Conservation (phyloP, 1,284 basidiomycete genomes). For the Pascua guehoae region DNA sequence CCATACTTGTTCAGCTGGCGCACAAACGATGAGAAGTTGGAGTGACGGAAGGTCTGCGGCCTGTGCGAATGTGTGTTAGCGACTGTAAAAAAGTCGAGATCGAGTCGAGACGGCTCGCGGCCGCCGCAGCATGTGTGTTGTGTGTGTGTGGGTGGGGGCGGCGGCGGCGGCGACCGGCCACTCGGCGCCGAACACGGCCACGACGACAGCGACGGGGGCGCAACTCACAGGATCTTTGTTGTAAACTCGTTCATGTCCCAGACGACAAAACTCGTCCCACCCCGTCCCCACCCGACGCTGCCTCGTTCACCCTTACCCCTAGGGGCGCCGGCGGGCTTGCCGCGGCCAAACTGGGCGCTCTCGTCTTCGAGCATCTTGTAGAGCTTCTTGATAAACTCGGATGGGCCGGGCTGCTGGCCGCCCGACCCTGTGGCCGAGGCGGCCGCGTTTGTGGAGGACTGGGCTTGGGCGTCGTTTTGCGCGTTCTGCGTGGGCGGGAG, state of each 20-base stretch:
- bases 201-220: neutral
- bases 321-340: conserved; percentile 27
- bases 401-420: conserved; percentile 35
- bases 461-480: too few species aligned
- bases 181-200: too few species aligned
- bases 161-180: too few species aligned
- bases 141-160: too few species aligned
- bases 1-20: conserved; percentile 98
- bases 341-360: conserved; percentile 34
- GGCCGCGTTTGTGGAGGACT: neutral
- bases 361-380: conserved; percentile 63
- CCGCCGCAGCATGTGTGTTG: too few species aligned
- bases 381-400: conserved; percentile 92
- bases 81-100: neutral
- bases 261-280: conserved; percentile 88
- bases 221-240: conserved; percentile 68
- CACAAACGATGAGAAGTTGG: conserved; percentile 91
- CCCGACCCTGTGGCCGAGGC: neutral
- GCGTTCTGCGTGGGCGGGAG: too few species aligned
- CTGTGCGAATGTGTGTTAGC: conserved; percentile 16
- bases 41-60: conserved; percentile 93
- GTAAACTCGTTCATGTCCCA: conserved; percentile 99
- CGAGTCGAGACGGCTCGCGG: too few species aligned
- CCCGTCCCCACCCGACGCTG: conserved; percentile 72
- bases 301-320: conserved; percentile 33